Evolutionary conservation across 805 yeast genomes (phyloP), one percentile per base, ranked within the genome.

Genomic region (Clavispora vitiphila): DNA sequence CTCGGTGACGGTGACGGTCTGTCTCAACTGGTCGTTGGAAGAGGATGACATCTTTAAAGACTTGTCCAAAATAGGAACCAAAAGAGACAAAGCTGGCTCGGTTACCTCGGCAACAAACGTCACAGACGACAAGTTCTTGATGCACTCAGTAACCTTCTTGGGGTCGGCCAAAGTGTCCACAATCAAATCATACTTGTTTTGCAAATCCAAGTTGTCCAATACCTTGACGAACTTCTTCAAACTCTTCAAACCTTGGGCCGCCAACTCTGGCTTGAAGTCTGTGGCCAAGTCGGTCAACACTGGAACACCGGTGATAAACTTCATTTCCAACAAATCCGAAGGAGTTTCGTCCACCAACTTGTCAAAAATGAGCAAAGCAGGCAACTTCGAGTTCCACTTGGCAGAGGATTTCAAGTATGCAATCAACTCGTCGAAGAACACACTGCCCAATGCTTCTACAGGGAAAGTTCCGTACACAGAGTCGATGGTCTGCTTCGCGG

Each of bases 71-170:
- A 90, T 90, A 36, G 99, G 99, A 35, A 87, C 97, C 57, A 91
- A 73, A 43, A 91, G 68, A 8, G 98, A 78, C 54, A 91, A 73
- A 4, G 95, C 95, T 5, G 98, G 95, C 69, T 90, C 98, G 12
- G 97, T 93, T 49, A 91, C 99, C 70, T 93, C 99, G 36, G 99
- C 96, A 38, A 91, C 98, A 63, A 91, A 91, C 0, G 99, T 93
- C 41, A 91, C 97, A 31, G 95, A 85, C 2, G 96, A 84, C 49
- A 91, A 76, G 34, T 91, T 79, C 65, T 84, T 86, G 63, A 91
- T 86, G 65, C 96, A 89, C 45, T 78, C 83, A 43, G 96, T 86
- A 38, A 91, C 95, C 60, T 86, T 85, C 50, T 74, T 74, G 42
- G 98, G 98, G 59, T 91, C 86, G 36, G 95, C 89, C 64, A 93